These are phyloP conservation scores for Elaeis guineensis DNA, from an alignment of 176 grass and related monocot genomes.

Conservation along the genomic window DNA sequence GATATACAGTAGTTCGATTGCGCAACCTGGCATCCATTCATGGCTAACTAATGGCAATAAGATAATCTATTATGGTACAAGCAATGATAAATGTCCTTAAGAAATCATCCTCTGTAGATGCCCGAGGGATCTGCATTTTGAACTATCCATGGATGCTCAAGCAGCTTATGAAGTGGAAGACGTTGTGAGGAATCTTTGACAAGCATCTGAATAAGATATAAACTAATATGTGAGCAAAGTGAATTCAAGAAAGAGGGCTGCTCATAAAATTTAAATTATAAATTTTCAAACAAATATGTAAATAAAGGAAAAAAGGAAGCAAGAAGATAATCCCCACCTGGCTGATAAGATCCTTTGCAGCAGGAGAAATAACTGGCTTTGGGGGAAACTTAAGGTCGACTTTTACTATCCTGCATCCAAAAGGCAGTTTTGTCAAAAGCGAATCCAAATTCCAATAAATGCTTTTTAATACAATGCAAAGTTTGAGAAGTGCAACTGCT, in stretches of 20 bases:
- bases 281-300: too few relatives aligned
- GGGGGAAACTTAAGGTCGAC: conserved; percentile 75
- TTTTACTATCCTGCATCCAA: conserved; percentile 64
- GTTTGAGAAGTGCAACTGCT: too few relatives aligned
- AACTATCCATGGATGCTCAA: conserved; percentile 89
- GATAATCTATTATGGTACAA: too few relatives aligned
- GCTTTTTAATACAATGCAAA: too few relatives aligned
- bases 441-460: too few relatives aligned
- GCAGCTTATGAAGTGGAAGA: conserved; percentile 65
- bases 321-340: conserved; percentile 28
- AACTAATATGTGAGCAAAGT: background rate
- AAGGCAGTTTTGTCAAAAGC: background rate
- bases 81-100: too few relatives aligned
- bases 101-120: conserved; percentile 28
- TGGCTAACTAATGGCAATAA: too few relatives aligned
- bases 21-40: too few relatives aligned
- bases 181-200: conserved; percentile 54
- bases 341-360: conserved; percentile 70
- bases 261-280: too few relatives aligned
- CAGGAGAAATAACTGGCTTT: conserved; percentile 70
- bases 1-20: too few relatives aligned
- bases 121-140: conserved; percentile 86
- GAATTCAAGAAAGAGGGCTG: background rate
- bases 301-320: background rate
- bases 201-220: conserved; percentile 56